Base-by-base conservation (phyloP, 345 rosid species). In the Eucalyptus regnans region DNA sequence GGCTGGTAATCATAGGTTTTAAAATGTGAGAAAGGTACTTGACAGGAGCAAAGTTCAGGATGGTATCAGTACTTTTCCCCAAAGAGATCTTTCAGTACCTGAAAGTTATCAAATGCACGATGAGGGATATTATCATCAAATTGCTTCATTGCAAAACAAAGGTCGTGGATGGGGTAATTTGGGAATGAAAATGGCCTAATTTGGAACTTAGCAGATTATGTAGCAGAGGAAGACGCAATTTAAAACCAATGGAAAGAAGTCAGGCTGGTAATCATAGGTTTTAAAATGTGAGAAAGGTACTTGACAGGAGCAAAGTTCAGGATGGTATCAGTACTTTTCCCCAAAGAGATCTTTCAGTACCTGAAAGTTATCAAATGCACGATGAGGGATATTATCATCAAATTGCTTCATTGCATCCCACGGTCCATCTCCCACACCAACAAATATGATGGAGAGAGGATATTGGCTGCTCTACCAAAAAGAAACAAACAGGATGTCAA, bases 381-480 rank as follows among this genome's bases (percentile, higher is more conserved):
- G 98, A 7, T 95, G 96, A 79, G 98, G 99, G 90, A 97, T 96
- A 86, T 94, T 95, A 93, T 97, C 99, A 90, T 97, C 99, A 86
- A 97, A 96, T 41, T 94, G 95, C 89, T 96, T 87, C 99, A 97
- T 94, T 37, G 98, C 92, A 88, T 97, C 96, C 99, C 99, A 97
- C 14, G 99, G 99, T 88, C 99, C 99, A 92, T 97, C 99, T 88
- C 99, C 99, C 56, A 97, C 97, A 84, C 99, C 99, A 89, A 97
- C 95, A 92, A 97, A 92, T 92, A 97, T 89, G 12, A 97, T 97
- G 33, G 99, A 97, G 88, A 97, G 94, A 86, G 99, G 98, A 90
- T 92, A 95, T 20, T 92, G 94, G 92, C 99, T 97, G 94, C 60
- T 88, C 90, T 1, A 17, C 84, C 85, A 56, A 84, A 54, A 80